Conservation (phyloP, 2,329 filamentous ascomycete species). For the Alternaria triticina region DNA sequence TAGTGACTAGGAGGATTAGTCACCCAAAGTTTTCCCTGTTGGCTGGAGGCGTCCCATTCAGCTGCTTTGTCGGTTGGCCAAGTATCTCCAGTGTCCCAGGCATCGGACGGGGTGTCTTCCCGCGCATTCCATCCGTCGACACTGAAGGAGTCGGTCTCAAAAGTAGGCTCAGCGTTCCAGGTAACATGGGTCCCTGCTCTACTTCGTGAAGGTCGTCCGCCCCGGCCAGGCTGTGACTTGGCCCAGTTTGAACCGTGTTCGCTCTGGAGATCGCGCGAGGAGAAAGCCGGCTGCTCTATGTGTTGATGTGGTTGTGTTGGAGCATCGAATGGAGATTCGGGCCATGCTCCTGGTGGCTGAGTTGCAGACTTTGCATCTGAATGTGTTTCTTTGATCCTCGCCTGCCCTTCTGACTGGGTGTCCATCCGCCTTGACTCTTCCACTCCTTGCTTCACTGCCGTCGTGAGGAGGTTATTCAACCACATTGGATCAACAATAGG, state of each 20-base stretch:
- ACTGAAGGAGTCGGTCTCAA: conserved; percentile 14
- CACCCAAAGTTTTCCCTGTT: background rate
- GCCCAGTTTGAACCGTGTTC: conserved; percentile 6
- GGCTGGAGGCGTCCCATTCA: background rate
- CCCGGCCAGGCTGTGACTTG: conserved; percentile 4
- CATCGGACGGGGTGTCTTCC: conserved; percentile 17
- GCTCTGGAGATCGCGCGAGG: background rate
- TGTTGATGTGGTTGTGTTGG: background rate
- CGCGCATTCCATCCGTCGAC: conserved; percentile 16
- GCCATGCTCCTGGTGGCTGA: conserved; percentile 36
- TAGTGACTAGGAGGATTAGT: background rate
- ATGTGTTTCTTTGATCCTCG: background rate
- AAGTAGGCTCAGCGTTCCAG: conserved; percentile 15
- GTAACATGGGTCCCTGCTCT: conserved; percentile 11
- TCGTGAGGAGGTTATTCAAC: conserved; percentile 24
- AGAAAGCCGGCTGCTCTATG: background rate
- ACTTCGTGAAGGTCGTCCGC: conserved; percentile 1
- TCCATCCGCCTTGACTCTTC: conserved; percentile 20
- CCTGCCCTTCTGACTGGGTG: background rate
- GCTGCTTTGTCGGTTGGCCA: conserved; percentile 13
- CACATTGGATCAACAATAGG: conserved; percentile 17
- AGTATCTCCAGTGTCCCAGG: conserved; percentile 28
- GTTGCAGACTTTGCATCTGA: conserved; percentile 4
- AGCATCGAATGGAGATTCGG: conserved; percentile 16
- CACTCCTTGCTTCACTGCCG: conserved; percentile 30